These are phyloP conservation scores for Trametes hirsuta DNA, from an alignment of 1,284 basidiomycete species.

Conservation along the genomic window DNA sequence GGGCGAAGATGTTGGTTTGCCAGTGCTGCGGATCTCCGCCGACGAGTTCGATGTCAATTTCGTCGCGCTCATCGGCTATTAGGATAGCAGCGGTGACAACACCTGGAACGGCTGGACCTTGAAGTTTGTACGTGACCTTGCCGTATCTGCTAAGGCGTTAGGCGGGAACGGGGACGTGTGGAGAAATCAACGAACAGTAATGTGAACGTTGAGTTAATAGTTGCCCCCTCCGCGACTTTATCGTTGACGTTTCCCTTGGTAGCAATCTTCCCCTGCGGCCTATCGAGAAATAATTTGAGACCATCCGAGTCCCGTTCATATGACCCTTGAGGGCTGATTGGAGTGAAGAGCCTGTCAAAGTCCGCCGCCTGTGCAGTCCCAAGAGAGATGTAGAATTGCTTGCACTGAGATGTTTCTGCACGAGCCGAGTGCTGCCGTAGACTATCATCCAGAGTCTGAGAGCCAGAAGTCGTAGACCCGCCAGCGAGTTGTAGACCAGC, in stretches of 20 bases:
- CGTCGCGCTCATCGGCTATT: constrained; percentile 42
- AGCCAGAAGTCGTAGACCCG: not conserved
- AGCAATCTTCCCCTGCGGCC: constrained; percentile 37
- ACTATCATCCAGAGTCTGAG: not conserved
- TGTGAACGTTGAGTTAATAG: constrained; percentile 47
- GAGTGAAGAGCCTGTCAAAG: constrained; percentile 33
- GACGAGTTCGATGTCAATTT: constrained; percentile 51
- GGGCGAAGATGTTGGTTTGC: constrained; percentile 51
- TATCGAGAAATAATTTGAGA: constrained; percentile 41
- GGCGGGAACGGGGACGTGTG: not conserved
- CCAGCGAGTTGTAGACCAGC: not conserved
- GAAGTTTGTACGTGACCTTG: constrained; percentile 41
- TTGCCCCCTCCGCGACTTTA: constrained; percentile 43
- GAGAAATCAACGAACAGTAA: constrained; percentile 32
- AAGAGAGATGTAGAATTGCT: constrained; percentile 27
- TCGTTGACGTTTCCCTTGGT: constrained; percentile 41
- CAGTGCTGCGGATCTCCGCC: constrained; percentile 44
- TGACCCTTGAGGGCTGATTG: constrained; percentile 38
- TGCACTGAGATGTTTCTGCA: constrained; percentile 20
- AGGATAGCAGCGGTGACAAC: constrained; percentile 46
- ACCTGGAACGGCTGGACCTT: constrained; percentile 39
- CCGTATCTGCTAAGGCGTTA: constrained; percentile 34
- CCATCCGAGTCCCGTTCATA: constrained; percentile 35
- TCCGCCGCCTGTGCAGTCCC: constrained; percentile 4
- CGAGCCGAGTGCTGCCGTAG: not conserved